phyloP scores from a whole-genome alignment of 192 early-diverging fungal species.

The Coemansia sp. region DNA sequence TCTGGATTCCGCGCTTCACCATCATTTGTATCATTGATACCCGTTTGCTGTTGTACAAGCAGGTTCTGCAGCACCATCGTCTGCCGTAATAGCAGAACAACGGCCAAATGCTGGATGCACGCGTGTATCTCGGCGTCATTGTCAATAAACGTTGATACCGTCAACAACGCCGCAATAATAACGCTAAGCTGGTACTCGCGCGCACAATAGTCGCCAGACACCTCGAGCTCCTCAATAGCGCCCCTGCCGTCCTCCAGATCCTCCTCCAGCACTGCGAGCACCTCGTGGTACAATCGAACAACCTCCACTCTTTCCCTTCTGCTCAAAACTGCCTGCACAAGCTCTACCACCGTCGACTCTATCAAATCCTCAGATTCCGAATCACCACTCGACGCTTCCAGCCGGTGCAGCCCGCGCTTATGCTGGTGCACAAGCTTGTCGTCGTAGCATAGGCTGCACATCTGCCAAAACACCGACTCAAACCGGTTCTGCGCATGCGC shows the following conservation, averaged over 20 bases:
- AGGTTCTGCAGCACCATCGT: conserved; percentile 14
- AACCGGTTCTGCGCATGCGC: conserved; percentile 23
- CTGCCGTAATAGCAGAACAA: conserved; percentile 23
- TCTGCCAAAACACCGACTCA: conserved; percentile 39
- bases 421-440: neutral
- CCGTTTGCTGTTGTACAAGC: no score
- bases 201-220: conserved; percentile 38
- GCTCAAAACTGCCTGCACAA: conserved; percentile 11
- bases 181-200: conserved; percentile 45
- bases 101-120: conserved; percentile 31
- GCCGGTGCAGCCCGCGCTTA: neutral
- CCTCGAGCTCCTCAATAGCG: conserved; percentile 1
- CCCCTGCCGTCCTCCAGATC: conserved; percentile 18
- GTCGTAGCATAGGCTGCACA: conserved; percentile 31
- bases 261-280: conserved; percentile 13
- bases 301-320: neutral
- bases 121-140: neutral
- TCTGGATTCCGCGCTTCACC: neutral
- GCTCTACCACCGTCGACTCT: conserved; percentile 21
- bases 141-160: neutral
- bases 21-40: no score
- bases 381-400: neutral
- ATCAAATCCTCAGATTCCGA: conserved; percentile 17
- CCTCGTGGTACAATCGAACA: conserved; percentile 9
- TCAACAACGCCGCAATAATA: conserved; percentile 24